Evolutionary conservation across 164 flowering plant genomes (phyloP).

Genomic region (grape (Vitis vinifera)): DNA sequence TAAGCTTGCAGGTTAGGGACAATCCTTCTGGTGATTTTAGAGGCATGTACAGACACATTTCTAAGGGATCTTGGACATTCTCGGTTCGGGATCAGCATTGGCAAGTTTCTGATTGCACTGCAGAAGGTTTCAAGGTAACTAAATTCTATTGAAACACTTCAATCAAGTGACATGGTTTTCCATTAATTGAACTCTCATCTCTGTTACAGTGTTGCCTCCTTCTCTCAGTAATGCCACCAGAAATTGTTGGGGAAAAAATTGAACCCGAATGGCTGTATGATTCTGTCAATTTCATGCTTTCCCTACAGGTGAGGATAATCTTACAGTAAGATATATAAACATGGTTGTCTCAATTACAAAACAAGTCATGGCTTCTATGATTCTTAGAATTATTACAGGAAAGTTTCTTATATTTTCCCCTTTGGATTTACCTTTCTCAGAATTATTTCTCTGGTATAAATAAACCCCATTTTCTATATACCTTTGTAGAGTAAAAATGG

Average conservation of each 20-base stretch:
- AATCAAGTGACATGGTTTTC: not conserved
- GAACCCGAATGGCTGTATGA: slow-evolving; percentile 40
- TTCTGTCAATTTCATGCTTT: slow-evolving; percentile 46
- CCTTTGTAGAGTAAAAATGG: slow-evolving; percentile 33
- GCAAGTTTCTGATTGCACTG: slow-evolving; percentile 65
- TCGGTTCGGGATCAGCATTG: slow-evolving; percentile 22
- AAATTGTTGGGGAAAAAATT: slow-evolving; percentile 50
- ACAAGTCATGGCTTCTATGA: not conserved
- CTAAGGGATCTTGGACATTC: too few species aligned
- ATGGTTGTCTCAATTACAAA: too few species aligned
- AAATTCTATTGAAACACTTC: not conserved
- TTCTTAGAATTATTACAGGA: too few species aligned
- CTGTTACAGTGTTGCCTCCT: slow-evolving; percentile 45
- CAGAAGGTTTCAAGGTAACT: slow-evolving; percentile 58
- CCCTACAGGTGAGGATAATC: slow-evolving; percentile 38
- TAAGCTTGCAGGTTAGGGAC: slow-evolving; percentile 50
- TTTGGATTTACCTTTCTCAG: too few species aligned
- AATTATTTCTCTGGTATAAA: not conserved
- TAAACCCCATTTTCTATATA: not conserved
- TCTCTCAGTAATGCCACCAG: slow-evolving; percentile 46
- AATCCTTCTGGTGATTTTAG: too few species aligned
- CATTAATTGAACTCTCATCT: too few species aligned
- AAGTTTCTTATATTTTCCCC: too few species aligned
- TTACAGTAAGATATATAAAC: too few species aligned
- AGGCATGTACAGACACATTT: too few species aligned